Evolutionary conservation across 352 stramenopile genomes (phyloP).

Genomic region (Pythium dissimile): DNA sequence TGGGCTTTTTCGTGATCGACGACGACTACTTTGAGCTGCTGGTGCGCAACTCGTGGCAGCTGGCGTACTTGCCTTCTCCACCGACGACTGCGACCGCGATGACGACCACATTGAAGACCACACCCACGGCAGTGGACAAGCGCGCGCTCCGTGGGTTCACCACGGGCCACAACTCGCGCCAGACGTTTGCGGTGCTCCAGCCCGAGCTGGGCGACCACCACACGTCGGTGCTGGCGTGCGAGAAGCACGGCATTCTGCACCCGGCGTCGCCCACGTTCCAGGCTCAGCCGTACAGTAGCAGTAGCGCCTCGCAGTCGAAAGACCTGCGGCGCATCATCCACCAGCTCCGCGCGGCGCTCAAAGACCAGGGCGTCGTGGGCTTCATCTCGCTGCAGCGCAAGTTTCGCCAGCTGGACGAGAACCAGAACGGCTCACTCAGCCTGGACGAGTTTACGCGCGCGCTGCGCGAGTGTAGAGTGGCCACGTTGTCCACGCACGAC

Average conservation of each 20-base stretch:
- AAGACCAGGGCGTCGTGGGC: slow-evolving; percentile 57
- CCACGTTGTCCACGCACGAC: slow-evolving; percentile 41
- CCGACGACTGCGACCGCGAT: not conserved
- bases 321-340: slow-evolving; percentile 57
- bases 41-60: slow-evolving; percentile 85
- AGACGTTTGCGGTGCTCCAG: slow-evolving; percentile 60
- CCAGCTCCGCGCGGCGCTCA: slow-evolving; percentile 46
- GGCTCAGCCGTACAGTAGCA: not conserved
- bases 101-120: not conserved
- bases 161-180: slow-evolving; percentile 43
- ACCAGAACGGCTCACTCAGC: slow-evolving; percentile 59
- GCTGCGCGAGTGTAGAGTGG: slow-evolving; percentile 56
- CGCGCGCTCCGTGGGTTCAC: slow-evolving; percentile 27
- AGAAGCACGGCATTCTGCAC: slow-evolving; percentile 20
- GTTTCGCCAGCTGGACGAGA: slow-evolving; percentile 73
- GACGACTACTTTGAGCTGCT: slow-evolving; percentile 91
- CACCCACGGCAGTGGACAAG: slow-evolving; percentile 6
- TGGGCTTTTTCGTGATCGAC: slow-evolving; percentile 81
- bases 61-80: slow-evolving; percentile 1
- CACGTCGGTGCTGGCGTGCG: slow-evolving; percentile 18
- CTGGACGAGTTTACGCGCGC: slow-evolving; percentile 75
- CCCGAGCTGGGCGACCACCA: slow-evolving; percentile 48
- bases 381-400: slow-evolving; percentile 77
- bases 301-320: slow-evolving; percentile 44
- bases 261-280: slow-evolving; percentile 4